phyloP scores from a whole-genome alignment of 1,139 yeast species.

The Yamadazyma sp. region DNA sequence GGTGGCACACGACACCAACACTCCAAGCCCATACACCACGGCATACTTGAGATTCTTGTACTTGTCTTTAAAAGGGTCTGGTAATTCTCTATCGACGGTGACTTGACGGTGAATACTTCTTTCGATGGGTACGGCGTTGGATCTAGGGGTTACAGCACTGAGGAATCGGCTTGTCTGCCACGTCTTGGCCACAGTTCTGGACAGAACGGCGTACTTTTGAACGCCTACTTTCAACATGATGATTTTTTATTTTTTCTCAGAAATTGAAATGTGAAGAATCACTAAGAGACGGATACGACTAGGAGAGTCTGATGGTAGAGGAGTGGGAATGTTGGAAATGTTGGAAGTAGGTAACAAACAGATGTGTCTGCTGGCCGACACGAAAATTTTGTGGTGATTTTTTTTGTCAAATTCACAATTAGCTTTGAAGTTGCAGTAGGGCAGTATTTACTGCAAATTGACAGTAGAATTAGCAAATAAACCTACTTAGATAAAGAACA shows the following conservation, averaged over 20 bases:
- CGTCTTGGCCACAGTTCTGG: background rate
- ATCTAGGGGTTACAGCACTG: background rate
- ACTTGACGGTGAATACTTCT: conserved; percentile 31
- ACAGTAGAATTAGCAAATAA: too few species aligned
- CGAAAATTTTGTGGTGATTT: too few species aligned
- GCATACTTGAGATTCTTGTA: conserved; percentile 55
- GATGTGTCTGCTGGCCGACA: too few species aligned
- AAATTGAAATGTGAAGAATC: too few species aligned
- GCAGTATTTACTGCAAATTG: too few species aligned
- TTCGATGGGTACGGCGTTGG: background rate
- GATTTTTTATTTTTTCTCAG: background rate
- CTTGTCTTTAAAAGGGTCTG: conserved; percentile 68
- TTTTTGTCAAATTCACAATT: too few species aligned
- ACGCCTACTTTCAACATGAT: conserved; percentile 1
- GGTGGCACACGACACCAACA: conserved; percentile 63
- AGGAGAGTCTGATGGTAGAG: too few species aligned
- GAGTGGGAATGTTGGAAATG: too few species aligned
- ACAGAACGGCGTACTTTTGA: background rate
- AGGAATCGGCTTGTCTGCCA: background rate
- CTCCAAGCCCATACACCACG: conserved; percentile 59
- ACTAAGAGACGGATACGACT: too few species aligned
- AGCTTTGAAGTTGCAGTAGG: too few species aligned
- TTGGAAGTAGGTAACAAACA: too few species aligned
- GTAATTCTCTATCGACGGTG: conserved; percentile 64
- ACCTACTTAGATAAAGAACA: too few species aligned